Evolutionary conservation across 768 basidiomycete genomes (phyloP).

Genomic region (Boletus insuetus): DNA sequence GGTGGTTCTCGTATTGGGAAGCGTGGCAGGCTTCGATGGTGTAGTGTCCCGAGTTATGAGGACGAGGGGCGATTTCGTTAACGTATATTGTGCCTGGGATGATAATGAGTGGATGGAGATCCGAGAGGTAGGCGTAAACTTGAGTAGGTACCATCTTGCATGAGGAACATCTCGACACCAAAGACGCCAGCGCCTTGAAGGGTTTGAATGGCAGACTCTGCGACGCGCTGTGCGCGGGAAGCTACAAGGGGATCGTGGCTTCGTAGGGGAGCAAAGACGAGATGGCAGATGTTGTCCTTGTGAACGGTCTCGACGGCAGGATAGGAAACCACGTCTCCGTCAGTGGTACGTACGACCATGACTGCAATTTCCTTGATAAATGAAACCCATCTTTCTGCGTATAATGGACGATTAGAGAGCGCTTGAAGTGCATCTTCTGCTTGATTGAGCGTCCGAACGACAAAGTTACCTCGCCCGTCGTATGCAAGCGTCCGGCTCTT

Average conservation of each 20-base stretch:
- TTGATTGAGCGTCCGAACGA: slow-evolving; percentile 54
- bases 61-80: slow-evolving; percentile 97
- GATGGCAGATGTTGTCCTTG: slow-evolving; percentile 88
- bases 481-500: slow-evolving; percentile 96
- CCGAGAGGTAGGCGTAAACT: background rate
- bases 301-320: slow-evolving; percentile 95
- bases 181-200: slow-evolving; percentile 91
- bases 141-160: slow-evolving; percentile 64
- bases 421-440: slow-evolving; percentile 48
- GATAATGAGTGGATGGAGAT: background rate
- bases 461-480: slow-evolving; percentile 92
- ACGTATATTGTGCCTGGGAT: slow-evolving; percentile 68
- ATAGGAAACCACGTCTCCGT: slow-evolving; percentile 77
- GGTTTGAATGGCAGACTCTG: slow-evolving; percentile 75
- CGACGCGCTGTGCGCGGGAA: slow-evolving; percentile 62
- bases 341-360: slow-evolving; percentile 85
- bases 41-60: slow-evolving; percentile 98
- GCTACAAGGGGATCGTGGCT: slow-evolving; percentile 52
- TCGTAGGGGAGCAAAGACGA: slow-evolving; percentile 87
- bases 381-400: slow-evolving; percentile 92
- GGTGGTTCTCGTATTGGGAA: slow-evolving; percentile 97
- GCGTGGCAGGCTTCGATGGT: slow-evolving; percentile 97
- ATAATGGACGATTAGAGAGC: slow-evolving; percentile 70
- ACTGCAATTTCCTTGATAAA: slow-evolving; percentile 92
- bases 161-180: slow-evolving; percentile 97